Conservation (phyloP, 2,329 filamentous ascomycete genomes). For the Claviceps capensis region DNA sequence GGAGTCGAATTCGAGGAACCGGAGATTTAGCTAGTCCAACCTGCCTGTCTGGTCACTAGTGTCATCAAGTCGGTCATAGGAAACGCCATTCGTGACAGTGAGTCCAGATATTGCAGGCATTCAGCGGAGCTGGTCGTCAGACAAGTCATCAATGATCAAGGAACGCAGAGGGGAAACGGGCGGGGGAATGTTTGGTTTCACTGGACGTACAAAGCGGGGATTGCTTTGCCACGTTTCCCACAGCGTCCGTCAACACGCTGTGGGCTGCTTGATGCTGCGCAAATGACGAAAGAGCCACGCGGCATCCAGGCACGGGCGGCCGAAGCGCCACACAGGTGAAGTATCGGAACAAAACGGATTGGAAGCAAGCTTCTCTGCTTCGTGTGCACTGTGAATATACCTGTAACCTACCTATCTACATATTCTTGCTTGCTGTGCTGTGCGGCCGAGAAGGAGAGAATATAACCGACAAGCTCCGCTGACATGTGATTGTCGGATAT, state of each 20-base stretch:
- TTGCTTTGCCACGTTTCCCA: not conserved
- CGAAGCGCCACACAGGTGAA: not conserved
- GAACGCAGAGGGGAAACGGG: not conserved
- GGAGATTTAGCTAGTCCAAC: no score
- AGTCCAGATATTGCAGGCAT: no score
- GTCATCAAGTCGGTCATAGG: no score
- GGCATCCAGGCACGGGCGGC: not conserved
- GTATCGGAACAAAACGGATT: constrained; percentile 1
- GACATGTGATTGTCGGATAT: constrained; percentile 3
- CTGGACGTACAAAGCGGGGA: not conserved
- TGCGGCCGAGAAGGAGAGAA: no score
- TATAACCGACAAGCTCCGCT: not conserved
- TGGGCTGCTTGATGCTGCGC: not conserved
- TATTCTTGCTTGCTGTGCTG: not conserved
- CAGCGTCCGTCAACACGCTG: no score
- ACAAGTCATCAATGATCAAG: no score
- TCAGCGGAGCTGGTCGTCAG: no score
- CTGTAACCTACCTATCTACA: not conserved
- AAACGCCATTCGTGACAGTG: no score
- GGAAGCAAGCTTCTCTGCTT: not conserved
- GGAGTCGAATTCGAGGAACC: no score
- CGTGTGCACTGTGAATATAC: no score
- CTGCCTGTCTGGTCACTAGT: no score
- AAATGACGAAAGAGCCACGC: constrained; percentile 1
- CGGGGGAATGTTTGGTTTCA: not conserved